phyloP scores from a whole-genome alignment of 2,329 filamentous ascomycete genomes.

The Coniosporium tulheliwenetii region DNA sequence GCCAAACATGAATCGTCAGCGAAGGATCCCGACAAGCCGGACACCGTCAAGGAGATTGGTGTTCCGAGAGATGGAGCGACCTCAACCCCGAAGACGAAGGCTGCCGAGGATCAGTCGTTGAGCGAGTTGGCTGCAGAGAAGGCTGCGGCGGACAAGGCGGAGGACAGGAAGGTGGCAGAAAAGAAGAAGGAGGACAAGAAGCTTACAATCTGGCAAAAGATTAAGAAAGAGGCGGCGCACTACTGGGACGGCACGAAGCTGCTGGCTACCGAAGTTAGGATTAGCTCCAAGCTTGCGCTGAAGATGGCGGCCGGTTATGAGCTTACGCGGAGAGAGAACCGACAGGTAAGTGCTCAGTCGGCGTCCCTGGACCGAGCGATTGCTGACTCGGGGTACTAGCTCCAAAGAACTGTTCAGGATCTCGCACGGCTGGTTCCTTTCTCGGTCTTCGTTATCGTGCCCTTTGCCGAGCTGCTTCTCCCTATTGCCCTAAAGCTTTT shows the following conservation, averaged over 20 bases:
- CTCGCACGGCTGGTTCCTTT: slow-evolving; percentile 86
- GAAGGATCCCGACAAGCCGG: slow-evolving; percentile 1
- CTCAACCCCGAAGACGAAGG: slow-evolving; percentile 28
- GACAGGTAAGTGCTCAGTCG: slow-evolving; percentile 43
- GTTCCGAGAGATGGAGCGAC: slow-evolving; percentile 23
- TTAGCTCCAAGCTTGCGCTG: slow-evolving; percentile 76
- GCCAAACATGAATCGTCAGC: slow-evolving; percentile 1
- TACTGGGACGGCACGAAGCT: slow-evolving; percentile 99
- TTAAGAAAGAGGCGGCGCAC: slow-evolving; percentile 85
- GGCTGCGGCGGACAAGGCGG: slow-evolving; percentile 27
- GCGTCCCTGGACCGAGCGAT: neutral
- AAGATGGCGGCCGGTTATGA: slow-evolving; percentile 99
- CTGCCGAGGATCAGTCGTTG: slow-evolving; percentile 34
- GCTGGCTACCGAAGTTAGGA: slow-evolving; percentile 78
- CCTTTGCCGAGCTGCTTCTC: slow-evolving; percentile 84
- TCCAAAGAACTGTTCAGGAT: slow-evolving; percentile 87
- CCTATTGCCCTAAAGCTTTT: slow-evolving; percentile 87
- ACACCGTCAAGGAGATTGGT: slow-evolving; percentile 11
- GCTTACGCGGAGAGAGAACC: slow-evolving; percentile 79
- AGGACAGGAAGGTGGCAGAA: slow-evolving; percentile 39
- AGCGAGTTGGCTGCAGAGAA: slow-evolving; percentile 50
- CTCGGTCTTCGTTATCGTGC: slow-evolving; percentile 91
- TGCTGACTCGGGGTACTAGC: slow-evolving; percentile 19
- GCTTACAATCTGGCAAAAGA: slow-evolving; percentile 74
- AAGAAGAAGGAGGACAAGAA: slow-evolving; percentile 66